Percentiles rank a stretch among this genome's conserved stretches.
Conservation (phyloP, 164 flowering plant genomes). For the Houttuynia cordata region DNA sequence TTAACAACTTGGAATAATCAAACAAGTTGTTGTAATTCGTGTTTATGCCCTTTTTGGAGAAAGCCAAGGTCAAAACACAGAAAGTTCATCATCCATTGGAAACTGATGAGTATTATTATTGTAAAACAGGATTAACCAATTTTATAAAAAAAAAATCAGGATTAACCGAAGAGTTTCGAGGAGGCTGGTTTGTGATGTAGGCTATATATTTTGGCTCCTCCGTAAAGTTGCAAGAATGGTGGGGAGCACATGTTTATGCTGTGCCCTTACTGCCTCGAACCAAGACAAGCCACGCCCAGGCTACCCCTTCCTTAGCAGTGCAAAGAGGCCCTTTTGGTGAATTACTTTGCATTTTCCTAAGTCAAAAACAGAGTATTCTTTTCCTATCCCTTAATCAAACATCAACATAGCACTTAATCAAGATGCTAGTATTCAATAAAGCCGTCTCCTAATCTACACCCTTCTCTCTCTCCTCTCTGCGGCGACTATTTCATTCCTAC, state of each 20-base stretch:
- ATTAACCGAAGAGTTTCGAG: neutral
- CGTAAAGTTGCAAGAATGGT: conserved; percentile 32
- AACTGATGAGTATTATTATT: neutral
- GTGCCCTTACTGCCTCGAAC: conserved; percentile 10
- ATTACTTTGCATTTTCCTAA: conserved; percentile 5
- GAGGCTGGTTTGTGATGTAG: neutral
- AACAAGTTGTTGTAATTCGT: neutral
- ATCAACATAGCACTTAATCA: neutral
- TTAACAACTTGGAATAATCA: no score
- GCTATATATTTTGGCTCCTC: neutral
- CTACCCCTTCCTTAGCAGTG: no score
- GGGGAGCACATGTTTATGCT: conserved; percentile 36
- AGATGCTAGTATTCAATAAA: conserved; percentile 7
- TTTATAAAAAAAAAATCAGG: no score
- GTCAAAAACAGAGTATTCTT: neutral
- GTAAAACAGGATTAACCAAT: no score
- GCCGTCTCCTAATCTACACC: conserved; percentile 33
- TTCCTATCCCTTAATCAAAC: conserved; percentile 1
- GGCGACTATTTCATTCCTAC: conserved; percentile 39
- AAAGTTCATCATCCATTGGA: neutral
- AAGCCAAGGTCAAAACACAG: no score
- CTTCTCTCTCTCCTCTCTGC: conserved; percentile 24
- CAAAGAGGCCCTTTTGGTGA: neutral
- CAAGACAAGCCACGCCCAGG: neutral
- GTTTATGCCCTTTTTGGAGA: neutral